These are phyloP conservation scores for Ascochyta viciae-villosae DNA, from an alignment of 2,329 filamentous ascomycete species.

Conservation along the genomic window DNA sequence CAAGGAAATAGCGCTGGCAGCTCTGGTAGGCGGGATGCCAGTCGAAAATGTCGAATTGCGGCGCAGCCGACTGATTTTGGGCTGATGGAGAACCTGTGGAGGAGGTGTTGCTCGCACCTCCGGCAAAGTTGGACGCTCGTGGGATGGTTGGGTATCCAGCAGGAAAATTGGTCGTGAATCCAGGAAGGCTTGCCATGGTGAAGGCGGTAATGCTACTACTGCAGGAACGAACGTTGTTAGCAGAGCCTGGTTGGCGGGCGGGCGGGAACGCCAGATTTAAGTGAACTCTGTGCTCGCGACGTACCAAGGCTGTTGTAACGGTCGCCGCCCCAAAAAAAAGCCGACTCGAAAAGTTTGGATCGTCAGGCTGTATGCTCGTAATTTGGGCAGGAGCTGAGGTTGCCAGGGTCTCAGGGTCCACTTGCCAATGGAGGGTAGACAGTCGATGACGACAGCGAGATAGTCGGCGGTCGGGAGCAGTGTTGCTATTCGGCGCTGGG, in stretches of 20 bases:
- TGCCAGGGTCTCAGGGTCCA: slow-evolving; percentile 24
- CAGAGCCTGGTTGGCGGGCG: slow-evolving; percentile 27
- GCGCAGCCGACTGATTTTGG: slow-evolving; percentile 29
- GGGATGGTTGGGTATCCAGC: slow-evolving; percentile 43
- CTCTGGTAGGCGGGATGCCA: slow-evolving; percentile 93
- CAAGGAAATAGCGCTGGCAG: slow-evolving; percentile 89
- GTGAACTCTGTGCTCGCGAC: slow-evolving; percentile 25
- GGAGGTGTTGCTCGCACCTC: slow-evolving; percentile 31
- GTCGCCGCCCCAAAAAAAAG: slow-evolving; percentile 3
- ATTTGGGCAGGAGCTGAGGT: slow-evolving; percentile 1
- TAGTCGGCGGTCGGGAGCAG: slow-evolving; percentile 8
- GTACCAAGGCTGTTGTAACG: slow-evolving; percentile 27
- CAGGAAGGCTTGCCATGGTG: slow-evolving; percentile 38
- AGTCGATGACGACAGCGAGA: slow-evolving; percentile 22
- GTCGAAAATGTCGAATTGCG: slow-evolving; percentile 79
- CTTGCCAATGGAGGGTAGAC: slow-evolving; percentile 3
- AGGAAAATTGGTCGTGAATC: slow-evolving; percentile 42
- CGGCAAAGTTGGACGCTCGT: slow-evolving; percentile 37
- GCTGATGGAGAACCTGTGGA: slow-evolving; percentile 33
- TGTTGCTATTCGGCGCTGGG: slow-evolving; percentile 24
- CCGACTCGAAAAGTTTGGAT: slow-evolving; percentile 6
- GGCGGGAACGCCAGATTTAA: slow-evolving; percentile 27
- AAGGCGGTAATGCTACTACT: slow-evolving; percentile 27
- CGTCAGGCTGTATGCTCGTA: slow-evolving; percentile 7
- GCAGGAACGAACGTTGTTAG: slow-evolving; percentile 38